Evolutionary conservation across 352 stramenopile genomes (phyloP), one percentile per base, ranked within the genome.

Genomic region (Globisporangium heterothallicum): DNA sequence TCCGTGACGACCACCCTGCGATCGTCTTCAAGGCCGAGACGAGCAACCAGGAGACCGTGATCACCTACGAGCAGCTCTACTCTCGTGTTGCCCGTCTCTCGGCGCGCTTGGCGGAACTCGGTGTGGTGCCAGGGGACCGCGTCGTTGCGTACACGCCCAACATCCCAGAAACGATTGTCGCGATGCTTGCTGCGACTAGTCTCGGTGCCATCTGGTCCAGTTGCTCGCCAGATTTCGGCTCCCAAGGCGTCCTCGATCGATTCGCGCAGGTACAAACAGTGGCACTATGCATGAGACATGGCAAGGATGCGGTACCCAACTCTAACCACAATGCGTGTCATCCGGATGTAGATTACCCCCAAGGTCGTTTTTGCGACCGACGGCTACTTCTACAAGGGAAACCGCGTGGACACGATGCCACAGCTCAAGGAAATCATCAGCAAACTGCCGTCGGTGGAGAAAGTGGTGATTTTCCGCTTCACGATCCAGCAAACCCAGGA

Each of bases 181-280:
- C 67, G 3, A 90, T 90, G 79, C 68, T 90, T 18, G 79, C 79
- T 6, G 68, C 79, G 10, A 88, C 78, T 35, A 88, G 69, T 45
- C 56, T 90, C 27, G 78, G 76, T 6, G 79, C 74, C 9, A 69
- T 87, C 21, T 90, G 71, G 72, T 90, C 79, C 27, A 89, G 74
- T 48, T 95, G 84, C 64, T 95, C 84, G 18, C 82, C 84, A 7
- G 84, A 95, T 57, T 95, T 95, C 55, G 84, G 84, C n/a, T 70
- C 83, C 5, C 70, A 86, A 48, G 84, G 84, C 4, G 78, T 95
- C 24, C 61, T 88, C 16, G 84, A 95, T 54, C 70, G 84, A 22
- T 88, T 95, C 58, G 72, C 77, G 14, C 84, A 94, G 67, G 65
- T 63, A 55, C 13, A n/a, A n/a, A n/a, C n/a, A n/a, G n/a, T n/a